Percentiles rank a stretch among this genome's conserved stretches.
Evolutionary conservation across 2,329 filamentous ascomycete species (phyloP).

Genomic region (Hymenoscyphus infarciens): DNA sequence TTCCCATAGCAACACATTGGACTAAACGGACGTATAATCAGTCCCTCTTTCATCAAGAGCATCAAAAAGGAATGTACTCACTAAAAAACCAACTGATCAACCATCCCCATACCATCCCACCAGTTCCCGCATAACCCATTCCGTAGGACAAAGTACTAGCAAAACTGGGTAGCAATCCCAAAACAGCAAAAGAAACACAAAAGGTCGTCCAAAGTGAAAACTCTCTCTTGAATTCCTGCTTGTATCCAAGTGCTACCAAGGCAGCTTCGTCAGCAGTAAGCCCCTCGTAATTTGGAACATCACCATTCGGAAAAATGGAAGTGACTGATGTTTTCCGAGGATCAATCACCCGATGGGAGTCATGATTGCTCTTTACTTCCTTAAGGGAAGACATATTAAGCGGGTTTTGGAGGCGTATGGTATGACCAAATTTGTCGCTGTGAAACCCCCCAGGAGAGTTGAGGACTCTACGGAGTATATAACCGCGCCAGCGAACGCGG

Average conservation of each 20-base stretch:
- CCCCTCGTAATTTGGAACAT: conserved; percentile 44
- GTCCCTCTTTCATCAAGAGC: not conserved
- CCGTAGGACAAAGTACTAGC: conserved; percentile 70
- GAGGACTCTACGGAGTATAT: not conserved
- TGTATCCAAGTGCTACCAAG: conserved; percentile 57
- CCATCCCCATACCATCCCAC: conserved; percentile 75
- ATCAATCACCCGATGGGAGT: conserved; percentile 10
- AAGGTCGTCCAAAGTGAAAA: conserved; percentile 73
- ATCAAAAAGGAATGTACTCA: not conserved
- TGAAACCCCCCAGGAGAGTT: not conserved
- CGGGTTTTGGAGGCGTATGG: not conserved
- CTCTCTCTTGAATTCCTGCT: conserved; percentile 55
- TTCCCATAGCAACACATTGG: conserved; percentile 63
- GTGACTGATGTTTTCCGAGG: conserved; percentile 41
- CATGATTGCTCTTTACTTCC: conserved; percentile 14
- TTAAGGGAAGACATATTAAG: conserved; percentile 18
- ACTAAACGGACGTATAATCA: conserved; percentile 35
- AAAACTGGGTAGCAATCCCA: conserved; percentile 68
- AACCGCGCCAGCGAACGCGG: not conserved
- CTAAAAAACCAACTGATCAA: conserved; percentile 66
- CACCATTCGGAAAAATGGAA: conserved; percentile 46
- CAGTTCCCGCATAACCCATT: conserved; percentile 55
- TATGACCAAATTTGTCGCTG: not conserved
- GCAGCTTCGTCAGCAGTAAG: conserved; percentile 56
- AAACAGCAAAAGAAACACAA: conserved; percentile 69